A percentile compares a stretch with the other conserved stretches of the same genome.
Conservation (phyloP, 805 yeast genomes). For the Vanderwaltozyma polyspora region DNA sequence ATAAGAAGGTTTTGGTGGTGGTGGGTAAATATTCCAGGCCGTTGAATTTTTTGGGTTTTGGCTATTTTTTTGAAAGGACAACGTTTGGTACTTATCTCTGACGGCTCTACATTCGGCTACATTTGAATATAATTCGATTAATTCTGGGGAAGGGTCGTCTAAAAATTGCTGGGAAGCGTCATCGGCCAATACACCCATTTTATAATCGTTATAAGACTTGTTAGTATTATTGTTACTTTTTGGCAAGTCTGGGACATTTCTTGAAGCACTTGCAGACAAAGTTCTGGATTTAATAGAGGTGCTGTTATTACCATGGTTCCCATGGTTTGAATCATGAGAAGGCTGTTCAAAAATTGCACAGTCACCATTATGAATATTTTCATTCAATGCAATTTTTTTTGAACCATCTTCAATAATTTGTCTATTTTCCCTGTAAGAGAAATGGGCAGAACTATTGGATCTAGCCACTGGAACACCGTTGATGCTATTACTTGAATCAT, state of each 20-base stretch:
- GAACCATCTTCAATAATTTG: slow-evolving; percentile 22
- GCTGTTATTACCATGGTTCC: neutral
- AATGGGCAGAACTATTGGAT: slow-evolving; percentile 15
- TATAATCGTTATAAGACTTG: too few species aligned
- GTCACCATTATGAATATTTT: slow-evolving; percentile 5
- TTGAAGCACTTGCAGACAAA: slow-evolving; percentile 19
- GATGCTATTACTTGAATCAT: neutral
- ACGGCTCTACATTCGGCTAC: slow-evolving; percentile 57
- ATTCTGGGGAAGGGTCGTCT: slow-evolving; percentile 50
- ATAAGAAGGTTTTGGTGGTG: slow-evolving; percentile 89
- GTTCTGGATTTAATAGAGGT: slow-evolving; percentile 6
- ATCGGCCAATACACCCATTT: slow-evolving; percentile 36
- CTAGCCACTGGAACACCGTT: neutral
- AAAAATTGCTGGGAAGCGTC: slow-evolving; percentile 35
- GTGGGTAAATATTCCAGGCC: slow-evolving; percentile 77
- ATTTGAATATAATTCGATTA: slow-evolving; percentile 50
- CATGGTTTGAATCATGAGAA: slow-evolving; percentile 2
- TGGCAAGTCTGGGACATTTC: slow-evolving; percentile 15
- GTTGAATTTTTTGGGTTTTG: slow-evolving; percentile 77
- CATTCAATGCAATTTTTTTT: slow-evolving; percentile 24
- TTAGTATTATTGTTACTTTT: neutral
- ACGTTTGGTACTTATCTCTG: slow-evolving; percentile 62
- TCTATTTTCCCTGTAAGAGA: slow-evolving; percentile 25
- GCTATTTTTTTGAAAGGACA: slow-evolving; percentile 60
- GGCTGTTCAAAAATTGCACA: slow-evolving; percentile 12